Percentiles rank a stretch among this genome's conserved stretches.
phyloP scores from a whole-genome alignment of 768 basidiomycete species.

The Phylloporus sp. region DNA sequence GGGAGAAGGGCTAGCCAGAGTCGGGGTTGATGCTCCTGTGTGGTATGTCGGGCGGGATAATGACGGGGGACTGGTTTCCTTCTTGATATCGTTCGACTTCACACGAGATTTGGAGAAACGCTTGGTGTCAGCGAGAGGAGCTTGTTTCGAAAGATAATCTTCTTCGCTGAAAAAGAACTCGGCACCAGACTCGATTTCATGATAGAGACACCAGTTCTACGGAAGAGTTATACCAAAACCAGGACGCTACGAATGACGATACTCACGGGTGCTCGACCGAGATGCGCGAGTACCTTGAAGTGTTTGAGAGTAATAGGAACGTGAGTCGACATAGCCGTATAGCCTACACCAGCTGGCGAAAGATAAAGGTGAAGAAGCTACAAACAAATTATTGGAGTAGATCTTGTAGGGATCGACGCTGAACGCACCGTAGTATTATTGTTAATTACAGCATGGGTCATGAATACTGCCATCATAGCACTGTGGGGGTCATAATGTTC shows the following conservation, averaged over 20 bases:
- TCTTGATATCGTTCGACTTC: conserved; percentile 36
- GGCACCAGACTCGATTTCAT: conserved; percentile 59
- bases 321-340: conserved; percentile 25
- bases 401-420: background rate
- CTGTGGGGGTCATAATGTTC: conserved; percentile 51
- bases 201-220: conserved; percentile 51
- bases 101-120: conserved; percentile 21
- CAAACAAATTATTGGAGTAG: background rate
- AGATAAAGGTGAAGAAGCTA: conserved; percentile 49
- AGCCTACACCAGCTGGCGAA: conserved; percentile 21
- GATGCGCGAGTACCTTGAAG: conserved; percentile 65
- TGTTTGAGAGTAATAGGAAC: conserved; percentile 75
- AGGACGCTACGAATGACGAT: background rate
- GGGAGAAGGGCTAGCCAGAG: conserved; percentile 18
- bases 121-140: conserved; percentile 19
- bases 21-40: conserved; percentile 11
- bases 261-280: conserved; percentile 59
- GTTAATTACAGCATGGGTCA: conserved; percentile 72
- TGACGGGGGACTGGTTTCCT: conserved; percentile 34
- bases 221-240: background rate
- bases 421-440: conserved; percentile 39
- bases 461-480: conserved; percentile 57
- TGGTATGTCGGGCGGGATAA: conserved; percentile 23
- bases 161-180: conserved; percentile 67
- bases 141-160: conserved; percentile 50